Conservation (phyloP, 805 yeast genomes). For the Metschnikowia orientalis region DNA sequence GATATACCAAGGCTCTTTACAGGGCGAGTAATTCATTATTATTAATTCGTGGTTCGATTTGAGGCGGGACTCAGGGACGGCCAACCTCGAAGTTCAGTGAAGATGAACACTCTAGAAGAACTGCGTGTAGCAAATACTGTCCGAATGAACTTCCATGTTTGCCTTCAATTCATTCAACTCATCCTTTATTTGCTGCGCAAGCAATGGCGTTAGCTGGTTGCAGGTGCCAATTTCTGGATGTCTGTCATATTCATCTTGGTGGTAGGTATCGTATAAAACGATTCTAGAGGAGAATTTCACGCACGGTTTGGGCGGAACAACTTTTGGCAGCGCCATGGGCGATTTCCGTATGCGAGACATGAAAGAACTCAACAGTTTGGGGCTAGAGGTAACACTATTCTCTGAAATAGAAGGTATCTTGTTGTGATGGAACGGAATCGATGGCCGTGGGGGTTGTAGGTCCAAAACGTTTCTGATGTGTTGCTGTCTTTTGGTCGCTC, state of each 20-base stretch:
- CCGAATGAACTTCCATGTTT: conserved; percentile 79
- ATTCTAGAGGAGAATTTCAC: conserved; percentile 79
- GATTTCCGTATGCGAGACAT: conserved; percentile 27
- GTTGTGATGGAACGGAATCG: conserved; percentile 28
- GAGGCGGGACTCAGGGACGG: no score
- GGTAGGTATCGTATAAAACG: conserved; percentile 78
- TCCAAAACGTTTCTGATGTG: conserved; percentile 14
- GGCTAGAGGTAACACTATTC: conserved; percentile 24
- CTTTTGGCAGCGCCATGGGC: conserved; percentile 13
- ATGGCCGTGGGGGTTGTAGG: conserved; percentile 15
- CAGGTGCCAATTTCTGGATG: conserved; percentile 92
- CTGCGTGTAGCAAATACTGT: conserved; percentile 77
- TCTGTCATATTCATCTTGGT: conserved; percentile 82
- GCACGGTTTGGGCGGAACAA: conserved; percentile 14
- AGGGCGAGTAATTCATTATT: no score
- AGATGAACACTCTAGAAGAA: conserved; percentile 53
- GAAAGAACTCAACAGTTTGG: conserved; percentile 30
- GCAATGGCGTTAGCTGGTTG: conserved; percentile 78
- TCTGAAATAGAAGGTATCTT: conserved; percentile 29
- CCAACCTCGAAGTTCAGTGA: no score
- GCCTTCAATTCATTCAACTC: conserved; percentile 74
- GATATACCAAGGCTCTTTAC: no score
- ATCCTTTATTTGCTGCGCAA: conserved; percentile 81
- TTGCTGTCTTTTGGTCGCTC: conserved; percentile 11
- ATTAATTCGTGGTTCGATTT: no score